Base-by-base conservation (phyloP, 1,284 basidiomycete species). In the Tylopilus orsonianus region DNA sequence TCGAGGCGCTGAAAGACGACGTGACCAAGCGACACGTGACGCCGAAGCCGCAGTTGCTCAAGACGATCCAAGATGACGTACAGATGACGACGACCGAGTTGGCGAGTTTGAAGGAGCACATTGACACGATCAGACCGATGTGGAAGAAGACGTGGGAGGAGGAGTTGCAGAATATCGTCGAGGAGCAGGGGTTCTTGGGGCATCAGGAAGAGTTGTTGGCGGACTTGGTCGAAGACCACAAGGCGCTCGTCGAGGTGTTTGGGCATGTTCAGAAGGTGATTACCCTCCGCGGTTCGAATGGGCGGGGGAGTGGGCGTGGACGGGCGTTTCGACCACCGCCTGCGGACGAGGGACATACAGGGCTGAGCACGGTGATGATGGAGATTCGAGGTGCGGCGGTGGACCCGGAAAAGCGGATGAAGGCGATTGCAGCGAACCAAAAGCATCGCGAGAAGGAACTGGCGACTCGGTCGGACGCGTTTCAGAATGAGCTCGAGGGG, bases 81-180 rank as follows among this genome's bases (percentile, higher is more conserved):
- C 76, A 79, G 14, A 71, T 77, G n/a, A 82, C 88, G 16, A 78
- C 80, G 19, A 69, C 74, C 14, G 87, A 94, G 66, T 75, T 98
- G 32, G 79, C 85, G 50, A 85, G 83, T 56, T 75, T 99, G 44
- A 83, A 85, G 57, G 82, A 87, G 55, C 93, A 96, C 65, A 89
- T 98, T 57, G 81, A 86, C 57, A 89, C 90, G 4, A 83, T 97
- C 60, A 94, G 91, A 63, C 94, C 96, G 41, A 91, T 91, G 77
- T 99, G 96, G 96, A 93, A 96, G 75, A 93, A 96, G 77, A 97
- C 95, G 20, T 99, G 96, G 96, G 91, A 92, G 60, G 84, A 90
- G 61, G 96, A 99, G 73, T 70, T 99, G 65, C 90, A 93, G 73
- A 92, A 93, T 57, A 95, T 99, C 52, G 90, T 98, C 38, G 95